Evolutionary conservation across 139 green algal genomes (phyloP).

Genomic region (Auxenochlorella protothecoides): DNA sequence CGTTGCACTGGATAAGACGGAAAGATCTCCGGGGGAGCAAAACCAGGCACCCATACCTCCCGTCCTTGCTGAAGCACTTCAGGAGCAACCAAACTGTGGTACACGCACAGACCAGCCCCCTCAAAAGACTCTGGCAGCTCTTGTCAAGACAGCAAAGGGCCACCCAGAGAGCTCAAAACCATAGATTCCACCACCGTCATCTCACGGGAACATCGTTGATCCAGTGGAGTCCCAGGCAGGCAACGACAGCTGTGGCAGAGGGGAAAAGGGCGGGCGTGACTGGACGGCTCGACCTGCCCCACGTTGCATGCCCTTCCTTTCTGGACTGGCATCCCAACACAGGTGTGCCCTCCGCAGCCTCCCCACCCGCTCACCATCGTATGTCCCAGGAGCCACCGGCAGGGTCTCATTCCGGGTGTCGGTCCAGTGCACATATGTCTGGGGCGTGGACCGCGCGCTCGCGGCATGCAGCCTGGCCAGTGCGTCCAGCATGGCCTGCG

Average conservation of each 20-base stretch:
- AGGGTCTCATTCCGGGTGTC: neutral
- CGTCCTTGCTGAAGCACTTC: neutral
- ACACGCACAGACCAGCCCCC: no score
- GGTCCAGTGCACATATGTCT: neutral
- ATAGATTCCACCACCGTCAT: no score
- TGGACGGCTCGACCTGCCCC: neutral
- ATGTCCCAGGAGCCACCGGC: neutral
- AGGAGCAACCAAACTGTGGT: no score
- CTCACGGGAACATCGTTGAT: conserved; percentile 72
- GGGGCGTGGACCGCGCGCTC: neutral
- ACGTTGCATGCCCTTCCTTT: neutral
- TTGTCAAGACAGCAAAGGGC: no score
- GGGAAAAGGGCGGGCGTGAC: neutral
- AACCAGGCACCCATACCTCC: neutral
- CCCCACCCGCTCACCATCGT: neutral
- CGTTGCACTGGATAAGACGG: no score
- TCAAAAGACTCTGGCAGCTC: no score
- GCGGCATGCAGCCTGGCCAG: neutral
- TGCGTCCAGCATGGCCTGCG: conserved; percentile 39
- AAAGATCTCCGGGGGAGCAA: conserved; percentile 9
- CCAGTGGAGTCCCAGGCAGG: conserved; percentile 68
- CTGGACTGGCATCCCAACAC: neutral
- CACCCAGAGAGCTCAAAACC: no score
- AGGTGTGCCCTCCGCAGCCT: no score
- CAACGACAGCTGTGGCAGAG: conserved; percentile 46